Evolutionary conservation across 805 yeast species (phyloP).

Genomic region (Metschnikowia shivogae): DNA sequence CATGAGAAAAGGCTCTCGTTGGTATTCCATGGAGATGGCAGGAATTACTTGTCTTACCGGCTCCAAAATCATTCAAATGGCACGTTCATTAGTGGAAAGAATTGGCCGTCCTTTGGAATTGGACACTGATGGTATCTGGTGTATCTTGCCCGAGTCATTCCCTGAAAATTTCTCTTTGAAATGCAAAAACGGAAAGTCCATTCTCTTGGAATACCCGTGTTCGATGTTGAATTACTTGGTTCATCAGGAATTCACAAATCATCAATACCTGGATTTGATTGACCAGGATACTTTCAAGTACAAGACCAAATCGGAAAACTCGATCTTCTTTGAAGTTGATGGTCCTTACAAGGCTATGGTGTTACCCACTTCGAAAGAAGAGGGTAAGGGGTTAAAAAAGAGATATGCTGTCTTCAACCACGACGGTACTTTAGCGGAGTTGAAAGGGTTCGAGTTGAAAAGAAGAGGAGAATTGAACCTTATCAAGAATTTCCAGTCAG

Average conservation of each 20-base stretch:
- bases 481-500: slow-evolving; percentile 92
- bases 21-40: slow-evolving; percentile 99
- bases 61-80: slow-evolving; percentile 97
- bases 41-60: slow-evolving; percentile 98
- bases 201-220: slow-evolving; percentile 86
- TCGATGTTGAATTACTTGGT: slow-evolving; percentile 93
- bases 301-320: slow-evolving; percentile 79
- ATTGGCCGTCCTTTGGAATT: slow-evolving; percentile 93
- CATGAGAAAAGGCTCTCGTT: slow-evolving; percentile 97
- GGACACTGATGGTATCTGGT: slow-evolving; percentile 99
- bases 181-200: slow-evolving; percentile 70
- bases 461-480: slow-evolving; percentile 94
- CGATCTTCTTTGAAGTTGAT: slow-evolving; percentile 96
- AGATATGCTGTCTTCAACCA: slow-evolving; percentile 95
- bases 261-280: slow-evolving; percentile 84
- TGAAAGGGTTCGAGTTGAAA: slow-evolving; percentile 94
- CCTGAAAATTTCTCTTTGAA: slow-evolving; percentile 82
- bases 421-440: slow-evolving; percentile 90
- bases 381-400: slow-evolving; percentile 93
- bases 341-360: slow-evolving; percentile 99
- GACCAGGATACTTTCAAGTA: slow-evolving; percentile 69
- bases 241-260: slow-evolving; percentile 85
- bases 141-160: slow-evolving; percentile 88
- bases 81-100: slow-evolving; percentile 83
- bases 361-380: slow-evolving; percentile 94